Evolutionary conservation across 2,329 filamentous ascomycete genomes (phyloP).

Genomic region (Aspergillus sp.): DNA sequence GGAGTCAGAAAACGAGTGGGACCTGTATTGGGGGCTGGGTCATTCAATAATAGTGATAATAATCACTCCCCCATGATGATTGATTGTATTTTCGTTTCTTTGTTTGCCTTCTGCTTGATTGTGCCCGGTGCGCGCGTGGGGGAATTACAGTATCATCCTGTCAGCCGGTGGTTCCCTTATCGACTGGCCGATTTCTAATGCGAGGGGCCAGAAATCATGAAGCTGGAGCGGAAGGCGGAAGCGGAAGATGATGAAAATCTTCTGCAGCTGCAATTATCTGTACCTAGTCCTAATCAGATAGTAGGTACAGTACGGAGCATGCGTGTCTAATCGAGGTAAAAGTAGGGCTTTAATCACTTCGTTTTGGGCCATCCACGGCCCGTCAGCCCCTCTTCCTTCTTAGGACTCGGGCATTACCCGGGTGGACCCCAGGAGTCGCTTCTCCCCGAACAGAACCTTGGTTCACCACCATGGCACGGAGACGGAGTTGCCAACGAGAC

Average conservation of each 20-base stretch:
- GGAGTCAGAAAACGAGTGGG: background rate
- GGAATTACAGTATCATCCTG: background rate
- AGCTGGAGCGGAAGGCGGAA: background rate
- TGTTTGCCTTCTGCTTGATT: background rate
- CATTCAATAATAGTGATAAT: background rate
- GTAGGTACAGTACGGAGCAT: background rate
- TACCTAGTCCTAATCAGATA: constrained; percentile 1
- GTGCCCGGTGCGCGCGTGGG: background rate
- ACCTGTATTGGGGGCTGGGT: background rate
- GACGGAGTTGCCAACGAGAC: background rate
- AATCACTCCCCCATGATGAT: background rate
- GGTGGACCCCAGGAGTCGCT: constrained; percentile 15
- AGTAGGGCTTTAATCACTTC: constrained; percentile 7
- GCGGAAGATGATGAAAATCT: constrained; percentile 11
- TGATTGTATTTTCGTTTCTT: background rate
- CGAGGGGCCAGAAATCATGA: background rate
- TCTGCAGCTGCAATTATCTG: constrained; percentile 9
- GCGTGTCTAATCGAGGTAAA: background rate
- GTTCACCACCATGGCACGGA: background rate
- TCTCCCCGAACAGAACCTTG: constrained; percentile 7
- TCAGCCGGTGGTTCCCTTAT: constrained; percentile 3
- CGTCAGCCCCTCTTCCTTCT: constrained; percentile 20
- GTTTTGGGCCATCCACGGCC: constrained; percentile 22
- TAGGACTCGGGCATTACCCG: constrained; percentile 22
- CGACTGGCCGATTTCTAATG: background rate